Evolutionary conservation across 2,329 filamentous ascomycete genomes (phyloP).

Genomic region (Ceratocystis variospora): DNA sequence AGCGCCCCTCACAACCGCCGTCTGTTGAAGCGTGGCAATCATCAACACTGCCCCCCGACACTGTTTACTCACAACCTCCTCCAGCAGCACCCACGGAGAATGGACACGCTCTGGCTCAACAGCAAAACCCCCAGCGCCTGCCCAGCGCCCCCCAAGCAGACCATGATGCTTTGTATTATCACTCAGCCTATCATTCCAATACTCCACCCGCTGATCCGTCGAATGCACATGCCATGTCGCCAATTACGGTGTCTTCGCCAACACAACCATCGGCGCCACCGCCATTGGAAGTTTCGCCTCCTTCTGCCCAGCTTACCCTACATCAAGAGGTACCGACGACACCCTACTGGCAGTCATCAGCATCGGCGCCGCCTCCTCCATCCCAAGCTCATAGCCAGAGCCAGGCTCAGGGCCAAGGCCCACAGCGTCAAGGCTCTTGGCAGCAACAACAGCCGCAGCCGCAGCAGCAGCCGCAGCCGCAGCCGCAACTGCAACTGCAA

Average conservation of each 20-base stretch:
- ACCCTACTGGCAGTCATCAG: constrained; percentile 11
- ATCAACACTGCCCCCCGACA: constrained; percentile 19
- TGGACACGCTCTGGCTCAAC: background rate
- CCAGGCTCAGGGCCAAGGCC: constrained; percentile 22
- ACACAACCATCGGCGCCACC: constrained; percentile 9
- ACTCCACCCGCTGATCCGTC: constrained; percentile 14
- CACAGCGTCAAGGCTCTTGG: constrained; percentile 22
- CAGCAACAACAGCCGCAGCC: constrained; percentile 24
- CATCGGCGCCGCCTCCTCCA: constrained; percentile 5
- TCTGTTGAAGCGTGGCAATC: constrained; percentile 11
- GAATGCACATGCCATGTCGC: constrained; percentile 22
- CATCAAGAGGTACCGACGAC: constrained; percentile 20
- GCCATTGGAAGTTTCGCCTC: constrained; percentile 12
- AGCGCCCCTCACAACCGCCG: constrained; percentile 6
- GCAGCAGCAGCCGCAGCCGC: constrained; percentile 25
- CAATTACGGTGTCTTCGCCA: constrained; percentile 11
- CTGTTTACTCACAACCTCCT: constrained; percentile 27
- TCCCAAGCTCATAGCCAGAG: constrained; percentile 9
- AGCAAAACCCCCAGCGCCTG: constrained; percentile 16
- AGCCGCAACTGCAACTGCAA: constrained; percentile 21
- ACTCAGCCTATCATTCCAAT: constrained; percentile 24
- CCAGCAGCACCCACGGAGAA: constrained; percentile 26
- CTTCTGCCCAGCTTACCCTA: background rate
- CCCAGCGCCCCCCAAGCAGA: constrained; percentile 30
- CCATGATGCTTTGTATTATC: constrained; percentile 44